phyloP scores from a whole-genome alignment of 768 basidiomycete genomes.

The Chalciporus chontae region DNA sequence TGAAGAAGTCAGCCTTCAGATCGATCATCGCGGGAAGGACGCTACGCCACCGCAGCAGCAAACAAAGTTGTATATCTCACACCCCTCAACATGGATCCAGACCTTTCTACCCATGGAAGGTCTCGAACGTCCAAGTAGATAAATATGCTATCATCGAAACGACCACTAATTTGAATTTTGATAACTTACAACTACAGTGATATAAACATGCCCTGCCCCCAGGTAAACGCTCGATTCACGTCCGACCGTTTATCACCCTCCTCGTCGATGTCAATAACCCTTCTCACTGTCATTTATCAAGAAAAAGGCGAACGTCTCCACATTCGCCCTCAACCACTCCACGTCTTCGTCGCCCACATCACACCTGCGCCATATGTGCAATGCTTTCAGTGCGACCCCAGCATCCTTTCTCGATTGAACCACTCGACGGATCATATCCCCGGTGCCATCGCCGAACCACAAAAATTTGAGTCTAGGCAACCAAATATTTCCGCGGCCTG shows the following conservation, averaged over 20 bases:
- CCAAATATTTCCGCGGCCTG: slow-evolving; percentile 17
- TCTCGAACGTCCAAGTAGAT: not conserved
- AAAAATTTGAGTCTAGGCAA: slow-evolving; percentile 53
- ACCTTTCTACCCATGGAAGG: too few species aligned
- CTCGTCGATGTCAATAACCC: too few species aligned
- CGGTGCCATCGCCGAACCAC: slow-evolving; percentile 40
- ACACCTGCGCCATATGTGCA: slow-evolving; percentile 44
- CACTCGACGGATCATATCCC: slow-evolving; percentile 39
- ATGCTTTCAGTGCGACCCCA: slow-evolving; percentile 45
- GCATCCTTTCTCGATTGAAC: slow-evolving; percentile 39
- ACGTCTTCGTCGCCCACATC: slow-evolving; percentile 39
- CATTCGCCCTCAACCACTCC: slow-evolving; percentile 48
- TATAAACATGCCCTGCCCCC: not conserved
- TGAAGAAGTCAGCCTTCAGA: too few species aligned
- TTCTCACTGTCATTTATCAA: slow-evolving; percentile 24
- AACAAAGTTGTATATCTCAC: too few species aligned
- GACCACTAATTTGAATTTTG: too few species aligned
- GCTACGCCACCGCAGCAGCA: too few species aligned
- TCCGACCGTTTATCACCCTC: too few species aligned
- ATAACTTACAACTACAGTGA: not conserved
- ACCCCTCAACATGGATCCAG: too few species aligned
- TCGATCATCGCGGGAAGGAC: too few species aligned
- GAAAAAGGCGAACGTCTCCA: slow-evolving; percentile 53
- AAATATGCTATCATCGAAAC: too few species aligned
- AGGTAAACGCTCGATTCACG: too few species aligned